A percentile compares a stretch with the other conserved stretches of the same genome.
Evolutionary conservation across 192 early-diverging fungal species (phyloP).

Genomic region (Coemansia biformis): DNA sequence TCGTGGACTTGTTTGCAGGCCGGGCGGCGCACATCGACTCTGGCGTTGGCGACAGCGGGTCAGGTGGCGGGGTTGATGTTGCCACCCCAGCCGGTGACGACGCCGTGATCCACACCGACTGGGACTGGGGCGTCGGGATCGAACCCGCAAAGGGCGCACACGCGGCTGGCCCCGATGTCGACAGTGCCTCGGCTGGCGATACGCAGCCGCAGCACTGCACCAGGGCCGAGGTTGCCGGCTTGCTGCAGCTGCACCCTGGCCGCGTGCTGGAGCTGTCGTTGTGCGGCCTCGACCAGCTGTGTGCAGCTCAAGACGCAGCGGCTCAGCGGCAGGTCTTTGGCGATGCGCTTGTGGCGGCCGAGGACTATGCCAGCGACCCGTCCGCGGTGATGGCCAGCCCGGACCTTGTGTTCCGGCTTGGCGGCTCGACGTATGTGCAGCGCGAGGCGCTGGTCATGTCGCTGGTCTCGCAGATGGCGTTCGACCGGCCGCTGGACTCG

Average conservation of each 20-base stretch:
- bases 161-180: no score
- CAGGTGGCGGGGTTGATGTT: neutral
- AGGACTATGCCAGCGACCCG: constrained; percentile 15
- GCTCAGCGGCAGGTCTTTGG: constrained; percentile 16
- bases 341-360: constrained; percentile 5
- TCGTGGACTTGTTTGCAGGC: no score
- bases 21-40: no score
- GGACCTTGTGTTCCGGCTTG: constrained; percentile 19
- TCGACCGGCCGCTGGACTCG: constrained; percentile 12
- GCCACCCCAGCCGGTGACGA: neutral
- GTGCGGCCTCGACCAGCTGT: constrained; percentile 33
- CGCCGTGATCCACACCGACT: constrained; percentile 28
- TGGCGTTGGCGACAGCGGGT: neutral
- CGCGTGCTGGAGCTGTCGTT: constrained; percentile 19
- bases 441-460: constrained; percentile 29
- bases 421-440: constrained; percentile 16
- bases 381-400: constrained; percentile 23
- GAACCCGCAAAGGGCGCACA: no score
- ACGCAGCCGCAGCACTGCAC: no score
- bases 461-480: constrained; percentile 42
- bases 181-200: no score
- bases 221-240: constrained; percentile 1
- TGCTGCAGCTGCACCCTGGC: neutral
- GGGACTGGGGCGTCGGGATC: constrained; percentile 47
- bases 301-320: neutral